Conservation (phyloP, 352 stramenopile genomes). For the Saprolegnia parasitica region DNA sequence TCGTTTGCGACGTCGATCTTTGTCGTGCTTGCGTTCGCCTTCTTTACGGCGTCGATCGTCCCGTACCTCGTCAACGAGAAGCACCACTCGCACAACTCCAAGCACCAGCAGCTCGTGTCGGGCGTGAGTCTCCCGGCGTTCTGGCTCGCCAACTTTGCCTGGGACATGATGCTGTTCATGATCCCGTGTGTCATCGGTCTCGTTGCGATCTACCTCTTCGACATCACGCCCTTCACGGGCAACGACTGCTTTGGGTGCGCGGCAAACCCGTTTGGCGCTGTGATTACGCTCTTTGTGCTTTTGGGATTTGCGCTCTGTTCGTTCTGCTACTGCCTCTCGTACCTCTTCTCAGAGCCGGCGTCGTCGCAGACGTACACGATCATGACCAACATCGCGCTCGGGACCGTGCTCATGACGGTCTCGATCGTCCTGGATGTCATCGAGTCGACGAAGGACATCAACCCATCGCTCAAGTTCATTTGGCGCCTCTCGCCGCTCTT, state of each 20-base stretch:
- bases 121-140: constrained; percentile 91
- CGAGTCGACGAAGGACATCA: constrained; percentile 39
- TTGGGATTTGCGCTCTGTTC: constrained; percentile 56
- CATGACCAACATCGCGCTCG: constrained; percentile 64
- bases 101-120: constrained; percentile 95
- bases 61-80: constrained; percentile 95
- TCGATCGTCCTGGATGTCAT: constrained; percentile 35
- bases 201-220: constrained; percentile 46
- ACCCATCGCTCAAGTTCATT: constrained; percentile 53
- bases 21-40: constrained; percentile 89
- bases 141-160: constrained; percentile 95
- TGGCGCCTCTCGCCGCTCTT: constrained; percentile 71
- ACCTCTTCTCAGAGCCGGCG: constrained; percentile 59
- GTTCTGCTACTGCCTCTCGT: constrained; percentile 66
- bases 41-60: constrained; percentile 88
- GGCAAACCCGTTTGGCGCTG: constrained; percentile 41
- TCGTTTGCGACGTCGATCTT: constrained; percentile 78
- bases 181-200: constrained; percentile 51
- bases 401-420: constrained; percentile 53
- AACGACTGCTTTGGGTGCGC: constrained; percentile 46
- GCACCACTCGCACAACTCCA: constrained; percentile 88
- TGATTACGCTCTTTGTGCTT: constrained; percentile 53
- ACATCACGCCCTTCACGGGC: constrained; percentile 48
- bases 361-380: constrained; percentile 66
- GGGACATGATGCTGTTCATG: constrained; percentile 90